These are phyloP conservation scores for Podaxis sp. DNA, from an alignment of 768 basidiomycete species.

Conservation along the genomic window DNA sequence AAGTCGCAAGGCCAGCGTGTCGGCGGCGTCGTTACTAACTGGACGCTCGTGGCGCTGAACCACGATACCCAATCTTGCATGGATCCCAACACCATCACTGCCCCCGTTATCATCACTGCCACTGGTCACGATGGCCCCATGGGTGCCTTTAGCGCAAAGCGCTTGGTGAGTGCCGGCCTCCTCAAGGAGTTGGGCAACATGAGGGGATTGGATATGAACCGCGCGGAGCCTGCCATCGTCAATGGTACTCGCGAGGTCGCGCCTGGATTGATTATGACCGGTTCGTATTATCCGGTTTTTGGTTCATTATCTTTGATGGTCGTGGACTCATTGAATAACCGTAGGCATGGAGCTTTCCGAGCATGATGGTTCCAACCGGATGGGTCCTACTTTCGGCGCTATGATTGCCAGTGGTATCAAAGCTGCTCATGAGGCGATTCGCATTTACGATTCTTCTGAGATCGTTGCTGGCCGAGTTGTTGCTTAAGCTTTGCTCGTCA, in stretches of 20 bases:
- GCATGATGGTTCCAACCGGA: conserved; percentile 76
- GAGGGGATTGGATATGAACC: conserved; percentile 79
- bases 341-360: conserved; percentile 82
- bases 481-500: conserved; percentile 23
- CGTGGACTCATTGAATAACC: conserved; percentile 10
- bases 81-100: conserved; percentile 83
- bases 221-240: conserved; percentile 80
- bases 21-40: conserved; percentile 50
- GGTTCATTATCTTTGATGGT: not conserved
- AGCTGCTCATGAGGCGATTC: conserved; percentile 65
- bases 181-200: conserved; percentile 76
- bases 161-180: conserved; percentile 74
- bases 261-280: conserved; percentile 74
- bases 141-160: conserved; percentile 81
- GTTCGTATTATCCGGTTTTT: conserved; percentile 33
- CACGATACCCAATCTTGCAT: conserved; percentile 80
- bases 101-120: conserved; percentile 68
- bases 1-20: conserved; percentile 39
- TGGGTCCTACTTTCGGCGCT: conserved; percentile 78
- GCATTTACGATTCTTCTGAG: conserved; percentile 46
- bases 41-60: conserved; percentile 53
- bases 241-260: conserved; percentile 75
- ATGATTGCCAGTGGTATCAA: conserved; percentile 80
- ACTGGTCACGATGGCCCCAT: conserved; percentile 80
- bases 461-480: conserved; percentile 58